Base-by-base conservation (phyloP, 345 rosid species). In the Passiflora organensis region DNA sequence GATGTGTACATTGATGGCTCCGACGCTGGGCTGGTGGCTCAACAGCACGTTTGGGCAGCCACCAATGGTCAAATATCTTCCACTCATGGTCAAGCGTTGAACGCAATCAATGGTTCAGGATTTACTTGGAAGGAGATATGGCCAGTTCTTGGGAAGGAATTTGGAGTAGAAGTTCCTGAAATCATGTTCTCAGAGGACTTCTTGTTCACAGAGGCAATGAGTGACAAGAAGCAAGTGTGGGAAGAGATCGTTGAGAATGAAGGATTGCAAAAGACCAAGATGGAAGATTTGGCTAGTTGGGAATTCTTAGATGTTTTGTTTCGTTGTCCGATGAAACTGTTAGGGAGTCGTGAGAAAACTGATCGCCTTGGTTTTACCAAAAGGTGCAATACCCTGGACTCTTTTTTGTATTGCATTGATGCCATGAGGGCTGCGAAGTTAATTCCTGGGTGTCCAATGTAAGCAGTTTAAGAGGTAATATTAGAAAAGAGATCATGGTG, bases 51-150 rank as follows among this genome's bases (percentile, higher is more conserved):
- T 14, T 91, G 91, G 78, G 91, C 83, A 23, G 86, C 89, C 1
- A 79, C 87, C 4, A 68, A 66, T 23, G 81, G 73, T 41, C 63
- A 62, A 43, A 49, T 82, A 34, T 23, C 32, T 23, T 75, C 76
- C 0, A 52, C 21, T 0, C 62, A 65, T 24, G 95, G 95, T 13
- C 77, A 85, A 53, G 85, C 93, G 0, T 82, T 85, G 36, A 91
- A 87, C 47, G 70, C 91, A 0, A 70, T 83, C 37, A 87, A 91
- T 32, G 96, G 98, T 0, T 50, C 70, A 13, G 64, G 78, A 60
- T 91, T 91, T 47, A 80, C 81, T 13, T 91, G 98, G 96, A 83
- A 78, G 73, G 87, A 87, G 77, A 73, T 85, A 18, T 85, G 98
- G 98, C 80, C 84, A 0, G 60, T 62, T 0, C 53, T 91, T 0